Base-by-base conservation (phyloP, 208 protist species). In the Trypanosoma melophagium region DNA sequence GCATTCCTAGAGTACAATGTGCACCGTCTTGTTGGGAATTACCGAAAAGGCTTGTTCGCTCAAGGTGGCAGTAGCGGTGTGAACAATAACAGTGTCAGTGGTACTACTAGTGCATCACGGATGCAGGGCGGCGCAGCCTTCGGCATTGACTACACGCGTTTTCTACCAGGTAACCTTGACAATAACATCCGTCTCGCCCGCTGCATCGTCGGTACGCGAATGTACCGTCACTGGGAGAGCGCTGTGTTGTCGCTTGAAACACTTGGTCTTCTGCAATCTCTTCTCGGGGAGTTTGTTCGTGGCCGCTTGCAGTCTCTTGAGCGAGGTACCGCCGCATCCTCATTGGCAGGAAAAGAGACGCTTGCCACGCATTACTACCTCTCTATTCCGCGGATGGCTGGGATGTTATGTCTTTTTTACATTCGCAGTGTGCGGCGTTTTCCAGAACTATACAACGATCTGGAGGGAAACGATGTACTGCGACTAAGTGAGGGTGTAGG, bases 1-100 rank as follows among this genome's bases (percentile, higher is more conserved):
- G 79, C 79, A 12, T 69, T 89, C 28, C 63, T 89, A 14, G 79
- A 84, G 71, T 80, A 82, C 50, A 86, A 79, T 66, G 62, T 67
- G 1, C 58, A 74, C n/a, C 66, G 67, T 10, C 52, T 85, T 58
- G 38, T 82, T n/a, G 83, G 79, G 7, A 80, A 78, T 51, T 89
- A 89, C 54, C 66, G 83, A 21, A 81, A 77, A 51, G 74, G 75
- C 14, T 42, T 88, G 13, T 17, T 53, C 9, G 25, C 16, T 28
- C 7, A 35, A 17, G 47, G 42, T 38, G 59, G 44, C 44, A 66
- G 57, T 41, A 40, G 47, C 25, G 47, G 13, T 28, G 31, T 25
- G 19, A 47, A 42, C 21, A 35, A 53, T 40, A 45, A 51, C 28
- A 45, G 47, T 22, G 22, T 25, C 22, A 38, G 42, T 31, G 35